These are phyloP conservation scores for Phytophthora cactorum DNA, from an alignment of 352 stramenopile species.

Conservation along the genomic window DNA sequence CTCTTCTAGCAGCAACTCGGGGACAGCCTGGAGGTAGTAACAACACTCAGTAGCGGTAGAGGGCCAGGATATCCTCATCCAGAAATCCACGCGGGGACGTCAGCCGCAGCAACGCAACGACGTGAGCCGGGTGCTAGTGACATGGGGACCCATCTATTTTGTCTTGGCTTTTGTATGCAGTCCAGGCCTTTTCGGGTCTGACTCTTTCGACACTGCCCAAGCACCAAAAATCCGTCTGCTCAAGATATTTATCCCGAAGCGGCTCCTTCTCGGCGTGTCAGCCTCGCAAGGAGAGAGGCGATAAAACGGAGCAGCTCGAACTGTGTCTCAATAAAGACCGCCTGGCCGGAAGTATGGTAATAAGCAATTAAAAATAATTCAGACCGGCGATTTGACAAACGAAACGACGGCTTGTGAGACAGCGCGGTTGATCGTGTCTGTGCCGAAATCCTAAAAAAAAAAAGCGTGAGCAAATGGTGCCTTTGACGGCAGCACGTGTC, in stretches of 20 bases:
- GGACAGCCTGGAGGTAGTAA: neutral
- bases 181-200: conserved; percentile 12
- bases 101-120: conserved; percentile 21
- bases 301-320: neutral
- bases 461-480: neutral
- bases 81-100: conserved; percentile 11
- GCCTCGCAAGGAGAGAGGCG: neutral
- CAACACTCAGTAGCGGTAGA: neutral
- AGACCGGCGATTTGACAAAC: neutral
- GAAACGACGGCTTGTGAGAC: neutral
- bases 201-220: conserved; percentile 28
- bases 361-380: neutral
- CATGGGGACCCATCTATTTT: conserved; percentile 24
- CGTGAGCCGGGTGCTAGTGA: conserved; percentile 17
- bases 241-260: neutral
- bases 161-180: conserved; percentile 20
- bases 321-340: neutral
- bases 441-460: neutral
- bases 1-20: conserved; percentile 1
- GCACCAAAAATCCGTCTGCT: conserved; percentile 14
- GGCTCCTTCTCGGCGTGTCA: neutral
- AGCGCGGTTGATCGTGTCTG: neutral
- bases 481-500: conserved; percentile 2
- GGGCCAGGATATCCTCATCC: conserved; percentile 5
- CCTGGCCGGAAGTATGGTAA: neutral